Evolutionary conservation across 352 stramenopile genomes (phyloP), one percentile per base, ranked within the genome.

Genomic region (Phytophthora melonis): DNA sequence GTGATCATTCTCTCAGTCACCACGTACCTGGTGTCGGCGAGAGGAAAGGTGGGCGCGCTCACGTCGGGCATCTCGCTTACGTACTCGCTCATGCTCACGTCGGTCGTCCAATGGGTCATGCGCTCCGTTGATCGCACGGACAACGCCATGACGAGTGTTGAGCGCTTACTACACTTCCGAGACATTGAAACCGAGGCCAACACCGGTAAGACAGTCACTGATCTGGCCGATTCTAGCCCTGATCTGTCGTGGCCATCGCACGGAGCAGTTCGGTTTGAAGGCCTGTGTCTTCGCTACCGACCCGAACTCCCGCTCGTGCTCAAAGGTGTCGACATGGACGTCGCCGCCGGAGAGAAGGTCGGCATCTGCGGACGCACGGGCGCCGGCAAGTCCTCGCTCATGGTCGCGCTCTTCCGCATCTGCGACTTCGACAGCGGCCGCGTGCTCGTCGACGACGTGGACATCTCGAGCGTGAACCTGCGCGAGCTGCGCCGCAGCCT

Each of bases 371-470:
- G 80, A 43, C 78, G 80, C 14, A 87, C 80, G 1, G 78, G 77
- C 1, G 68, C 74, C 5, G 80, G 80, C 18, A 87, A 87, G 56
- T 80, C 70, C 36, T 83, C 77, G 18, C 65, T 86, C 39, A 75
- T 87, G 74, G 30, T 80, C 8, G 69, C 74, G 10, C 66, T 87
- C 25, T 84, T 87, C 63, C 78, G 80, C 18, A 79, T 87, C 62
- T 77, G 81, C 58, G 73, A 82, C 49, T 75, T 81, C n/a, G 84
- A 84, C 32, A 66, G 82, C 36, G 93, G 93, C 16, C 80, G 80
- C 19, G 90, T 98, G 66, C 14, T 87, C 14, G 97, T 98, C 63
- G 94, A 98, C 80, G 92, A 87, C 8, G 76, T 95, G 10, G 88
- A 98, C 71, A 92, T 91, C 56, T 58, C 66, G 39, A 66, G 25